Percentiles rank a stretch among this genome's conserved stretches.
These are phyloP conservation scores for Lepiota subincarnata DNA, from an alignment of 768 basidiomycete genomes.

Conservation along the genomic window DNA sequence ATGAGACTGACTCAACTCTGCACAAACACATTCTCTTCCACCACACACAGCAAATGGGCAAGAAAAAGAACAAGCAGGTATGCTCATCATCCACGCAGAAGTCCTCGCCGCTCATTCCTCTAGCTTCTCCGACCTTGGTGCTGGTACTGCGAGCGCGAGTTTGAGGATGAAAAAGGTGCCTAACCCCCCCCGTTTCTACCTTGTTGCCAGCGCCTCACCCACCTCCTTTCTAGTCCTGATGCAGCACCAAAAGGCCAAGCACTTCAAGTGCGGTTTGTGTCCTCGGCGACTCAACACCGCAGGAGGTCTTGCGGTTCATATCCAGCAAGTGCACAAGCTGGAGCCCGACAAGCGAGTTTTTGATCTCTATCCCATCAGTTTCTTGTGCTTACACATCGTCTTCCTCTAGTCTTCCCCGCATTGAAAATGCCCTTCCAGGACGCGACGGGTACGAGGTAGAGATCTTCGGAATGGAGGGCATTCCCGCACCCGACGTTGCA, in stretches of 20 bases:
- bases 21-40: not conserved
- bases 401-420: slow-evolving; percentile 64
- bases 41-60: slow-evolving; percentile 34
- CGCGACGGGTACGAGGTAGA: slow-evolving; percentile 98
- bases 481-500: slow-evolving; percentile 88
- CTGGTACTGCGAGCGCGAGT: slow-evolving; percentile 99
- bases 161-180: slow-evolving; percentile 97
- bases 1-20: slow-evolving; percentile 5
- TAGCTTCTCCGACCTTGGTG: slow-evolving; percentile 91
- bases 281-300: slow-evolving; percentile 95
- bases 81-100: not conserved
- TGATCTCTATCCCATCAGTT: not conserved
- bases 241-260: slow-evolving; percentile 99
- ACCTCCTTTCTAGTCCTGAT: slow-evolving; percentile 67
- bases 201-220: not conserved
- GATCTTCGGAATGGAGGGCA: slow-evolving; percentile 99
- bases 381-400: not conserved
- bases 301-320: slow-evolving; percentile 95
- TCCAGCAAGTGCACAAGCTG: slow-evolving; percentile 99
- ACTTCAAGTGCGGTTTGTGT: slow-evolving; percentile 97
- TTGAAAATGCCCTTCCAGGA: slow-evolving; percentile 94
- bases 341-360: slow-evolving; percentile 80
- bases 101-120: slow-evolving; percentile 1
- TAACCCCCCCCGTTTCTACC: too few species aligned
- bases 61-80: slow-evolving; percentile 62